phyloP scores from a whole-genome alignment of 2,329 filamentous ascomycete species.

The Pseudopithomyces maydicus region DNA sequence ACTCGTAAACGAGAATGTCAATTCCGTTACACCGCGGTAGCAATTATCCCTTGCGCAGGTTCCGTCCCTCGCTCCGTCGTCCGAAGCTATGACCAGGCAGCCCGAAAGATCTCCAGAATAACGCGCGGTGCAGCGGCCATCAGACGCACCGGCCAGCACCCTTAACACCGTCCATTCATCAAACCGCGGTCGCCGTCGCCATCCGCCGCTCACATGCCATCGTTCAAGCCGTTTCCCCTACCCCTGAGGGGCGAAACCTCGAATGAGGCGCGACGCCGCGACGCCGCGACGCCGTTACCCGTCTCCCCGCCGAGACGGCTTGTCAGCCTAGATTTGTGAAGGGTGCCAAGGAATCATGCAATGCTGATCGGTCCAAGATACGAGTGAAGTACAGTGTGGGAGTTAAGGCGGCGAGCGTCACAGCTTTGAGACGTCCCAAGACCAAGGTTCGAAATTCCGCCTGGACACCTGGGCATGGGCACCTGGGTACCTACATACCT shows the following conservation, averaged over 20 bases:
- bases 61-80: conserved; percentile 21
- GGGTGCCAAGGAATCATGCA: conserved; percentile 16
- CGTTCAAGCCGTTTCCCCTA: conserved; percentile 24
- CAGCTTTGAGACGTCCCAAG: too few species aligned
- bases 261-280: conserved; percentile 21
- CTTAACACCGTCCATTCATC: not conserved
- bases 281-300: conserved; percentile 18
- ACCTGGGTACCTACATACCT: too few species aligned
- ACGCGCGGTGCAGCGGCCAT: conserved; percentile 35
- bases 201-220: conserved; percentile 17
- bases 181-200: conserved; percentile 6
- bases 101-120: conserved; percentile 20
- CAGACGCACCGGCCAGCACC: conserved; percentile 29
- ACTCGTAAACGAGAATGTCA: conserved; percentile 11
- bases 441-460: too few species aligned
- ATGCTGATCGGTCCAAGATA: conserved; percentile 17
- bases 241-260: conserved; percentile 31
- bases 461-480: too few species aligned
- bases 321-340: conserved; percentile 16
- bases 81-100: conserved; percentile 34
- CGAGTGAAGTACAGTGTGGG: too few species aligned
- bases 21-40: conserved; percentile 2
- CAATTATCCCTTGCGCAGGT: conserved; percentile 20
- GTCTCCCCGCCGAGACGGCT: conserved; percentile 21
- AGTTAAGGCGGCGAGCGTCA: not conserved